phyloP scores from a whole-genome alignment of 345 rosid species.

The Gynandropsis gynandra region DNA sequence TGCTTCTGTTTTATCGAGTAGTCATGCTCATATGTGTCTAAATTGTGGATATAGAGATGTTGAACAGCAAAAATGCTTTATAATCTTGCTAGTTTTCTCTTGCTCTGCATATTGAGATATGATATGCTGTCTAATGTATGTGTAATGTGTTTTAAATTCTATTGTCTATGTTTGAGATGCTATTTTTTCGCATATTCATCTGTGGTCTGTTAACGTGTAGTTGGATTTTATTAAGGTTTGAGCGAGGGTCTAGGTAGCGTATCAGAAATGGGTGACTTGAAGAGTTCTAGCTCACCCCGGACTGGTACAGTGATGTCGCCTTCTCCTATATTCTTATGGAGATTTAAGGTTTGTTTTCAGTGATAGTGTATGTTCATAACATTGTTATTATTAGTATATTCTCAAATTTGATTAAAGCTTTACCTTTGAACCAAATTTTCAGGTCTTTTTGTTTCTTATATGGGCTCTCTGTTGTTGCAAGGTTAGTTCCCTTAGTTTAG shows the following conservation, averaged over 20 bases:
- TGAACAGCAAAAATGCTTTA: background rate
- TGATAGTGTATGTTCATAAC: background rate
- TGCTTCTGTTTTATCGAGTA: background rate
- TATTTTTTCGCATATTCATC: conserved; percentile 8
- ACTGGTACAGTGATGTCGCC: conserved; percentile 53
- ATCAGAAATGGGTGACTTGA: conserved; percentile 40
- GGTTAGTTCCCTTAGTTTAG: conserved; percentile 36
- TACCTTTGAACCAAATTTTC: conserved; percentile 11
- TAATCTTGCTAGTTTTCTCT: background rate
- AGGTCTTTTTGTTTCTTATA: conserved; percentile 70
- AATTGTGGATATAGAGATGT: conserved; percentile 1
- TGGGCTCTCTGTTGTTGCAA: conserved; percentile 93
- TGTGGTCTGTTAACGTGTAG: background rate
- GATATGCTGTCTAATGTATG: background rate
- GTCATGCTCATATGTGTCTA: background rate
- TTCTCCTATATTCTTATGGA: conserved; percentile 74
- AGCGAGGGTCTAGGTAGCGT: conserved; percentile 40
- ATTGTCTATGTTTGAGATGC: conserved; percentile 8
- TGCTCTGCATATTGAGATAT: background rate
- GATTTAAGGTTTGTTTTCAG: conserved; percentile 63
- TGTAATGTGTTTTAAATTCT: background rate
- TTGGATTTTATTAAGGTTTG: conserved; percentile 16
- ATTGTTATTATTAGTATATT: background rate
- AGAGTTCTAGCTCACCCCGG: conserved; percentile 40
- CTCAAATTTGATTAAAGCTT: conserved; percentile 6